These are phyloP conservation scores for Fonsecaea erecta DNA, from an alignment of 2,329 filamentous ascomycete species.

Conservation along the genomic window DNA sequence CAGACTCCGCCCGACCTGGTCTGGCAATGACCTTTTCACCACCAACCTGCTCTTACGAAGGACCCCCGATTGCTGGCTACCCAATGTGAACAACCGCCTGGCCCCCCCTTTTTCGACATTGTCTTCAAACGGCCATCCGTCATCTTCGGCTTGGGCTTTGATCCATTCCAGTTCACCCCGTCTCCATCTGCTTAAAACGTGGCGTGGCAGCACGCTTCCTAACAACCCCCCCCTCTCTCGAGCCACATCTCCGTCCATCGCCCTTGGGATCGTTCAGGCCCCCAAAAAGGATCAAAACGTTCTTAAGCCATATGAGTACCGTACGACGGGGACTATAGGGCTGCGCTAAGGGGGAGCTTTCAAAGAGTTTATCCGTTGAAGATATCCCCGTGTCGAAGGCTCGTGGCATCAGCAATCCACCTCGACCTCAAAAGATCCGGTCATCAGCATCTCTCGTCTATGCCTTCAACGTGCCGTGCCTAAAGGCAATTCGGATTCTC, in stretches of 20 bases:
- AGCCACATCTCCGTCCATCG: conserved; percentile 24
- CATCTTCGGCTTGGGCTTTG: conserved; percentile 14
- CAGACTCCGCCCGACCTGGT: conserved; percentile 23
- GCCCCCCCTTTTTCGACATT: conserved; percentile 16
- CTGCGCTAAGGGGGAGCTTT: conserved; percentile 21
- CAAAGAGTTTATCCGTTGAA: conserved; percentile 29
- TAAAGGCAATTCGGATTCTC: conserved; percentile 15
- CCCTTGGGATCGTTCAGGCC: conserved; percentile 22
- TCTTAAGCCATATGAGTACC: conserved; percentile 20
- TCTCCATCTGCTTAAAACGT: conserved; percentile 17
- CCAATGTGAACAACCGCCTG: conserved; percentile 22
- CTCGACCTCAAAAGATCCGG: conserved; percentile 19
- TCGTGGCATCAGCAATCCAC: conserved; percentile 26
- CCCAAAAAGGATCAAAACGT: conserved; percentile 28
- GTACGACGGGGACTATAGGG: conserved; percentile 22
- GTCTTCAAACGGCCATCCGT: conserved; percentile 19
- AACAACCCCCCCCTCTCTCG: not conserved
- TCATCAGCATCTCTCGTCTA: conserved; percentile 21
- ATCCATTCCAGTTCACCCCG: conserved; percentile 10
- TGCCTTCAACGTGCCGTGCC: conserved; percentile 26
- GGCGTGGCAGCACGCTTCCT: conserved; percentile 10
- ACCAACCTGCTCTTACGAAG: conserved; percentile 13
- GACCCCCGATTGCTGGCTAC: conserved; percentile 17
- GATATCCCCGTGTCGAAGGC: conserved; percentile 17
- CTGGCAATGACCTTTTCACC: conserved; percentile 14